phyloP scores from a whole-genome alignment of 2,329 filamentous ascomycete genomes.

The Fusarium sp. region DNA sequence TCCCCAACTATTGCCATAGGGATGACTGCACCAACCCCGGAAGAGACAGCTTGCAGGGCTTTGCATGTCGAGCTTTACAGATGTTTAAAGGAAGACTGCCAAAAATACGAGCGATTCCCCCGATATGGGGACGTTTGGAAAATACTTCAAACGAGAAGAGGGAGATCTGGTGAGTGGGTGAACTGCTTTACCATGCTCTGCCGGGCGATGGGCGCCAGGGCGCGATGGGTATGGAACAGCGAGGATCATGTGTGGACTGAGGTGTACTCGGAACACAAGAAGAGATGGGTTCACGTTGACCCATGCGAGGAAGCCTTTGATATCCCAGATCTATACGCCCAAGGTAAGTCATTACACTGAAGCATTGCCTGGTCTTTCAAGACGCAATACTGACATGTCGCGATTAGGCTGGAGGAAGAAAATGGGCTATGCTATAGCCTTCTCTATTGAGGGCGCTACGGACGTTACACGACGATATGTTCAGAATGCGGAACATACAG shows the following conservation, averaged over 20 bases:
- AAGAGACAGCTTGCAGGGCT: slow-evolving; percentile 90
- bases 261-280: slow-evolving; percentile 92
- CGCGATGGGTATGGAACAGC: slow-evolving; percentile 98
- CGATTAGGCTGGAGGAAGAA: slow-evolving; percentile 88
- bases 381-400: background rate
- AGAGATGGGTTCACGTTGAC: slow-evolving; percentile 97
- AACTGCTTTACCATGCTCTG: slow-evolving; percentile 99
- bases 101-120: slow-evolving; percentile 87
- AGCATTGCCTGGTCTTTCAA: background rate
- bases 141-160: slow-evolving; percentile 84
- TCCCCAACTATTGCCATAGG: slow-evolving; percentile 86
- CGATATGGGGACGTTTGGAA: slow-evolving; percentile 96
- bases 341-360: slow-evolving; percentile 52
- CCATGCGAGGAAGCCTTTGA: slow-evolving; percentile 96
- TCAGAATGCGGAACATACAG: slow-evolving; percentile 76
- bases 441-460: slow-evolving; percentile 85
- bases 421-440: slow-evolving; percentile 96
- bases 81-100: slow-evolving; percentile 81
- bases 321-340: slow-evolving; percentile 88
- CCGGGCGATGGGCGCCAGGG: slow-evolving; percentile 87
- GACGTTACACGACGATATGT: slow-evolving; percentile 75
- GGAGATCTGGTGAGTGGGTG: slow-evolving; percentile 93
- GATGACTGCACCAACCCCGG: slow-evolving; percentile 84
- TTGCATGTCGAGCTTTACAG: slow-evolving; percentile 89
- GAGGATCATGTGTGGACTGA: slow-evolving; percentile 99